Conservation (phyloP, 768 basidiomycete species). For the Hericium alpestre region DNA sequence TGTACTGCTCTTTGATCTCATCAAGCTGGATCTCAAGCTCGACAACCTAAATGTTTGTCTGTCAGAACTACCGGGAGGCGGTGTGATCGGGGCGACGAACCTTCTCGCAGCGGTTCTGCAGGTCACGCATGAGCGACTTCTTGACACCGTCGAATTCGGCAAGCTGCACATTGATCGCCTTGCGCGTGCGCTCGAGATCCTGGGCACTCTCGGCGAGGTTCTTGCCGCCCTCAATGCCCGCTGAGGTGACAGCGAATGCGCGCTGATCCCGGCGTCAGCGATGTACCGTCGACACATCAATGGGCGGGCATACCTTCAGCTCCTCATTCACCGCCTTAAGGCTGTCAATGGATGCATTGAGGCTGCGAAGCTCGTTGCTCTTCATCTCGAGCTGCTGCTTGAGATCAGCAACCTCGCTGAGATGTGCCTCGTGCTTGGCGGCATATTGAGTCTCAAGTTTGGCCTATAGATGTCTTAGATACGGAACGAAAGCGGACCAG, state of each 20-base stretch:
- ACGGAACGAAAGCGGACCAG: conserved; percentile 14
- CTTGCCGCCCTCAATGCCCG: conserved; percentile 94
- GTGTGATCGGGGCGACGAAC: conserved; percentile 27
- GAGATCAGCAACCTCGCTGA: conserved; percentile 74
- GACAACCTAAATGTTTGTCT: conserved; percentile 57
- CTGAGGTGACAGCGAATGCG: conserved; percentile 92
- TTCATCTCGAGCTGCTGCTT: conserved; percentile 85
- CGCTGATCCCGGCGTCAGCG: conserved; percentile 41
- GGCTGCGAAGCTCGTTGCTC: conserved; percentile 69
- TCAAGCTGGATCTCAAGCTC: conserved; percentile 98
- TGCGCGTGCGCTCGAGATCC: conserved; percentile 92
- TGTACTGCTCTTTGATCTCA: conserved; percentile 98
- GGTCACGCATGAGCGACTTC: conserved; percentile 95
- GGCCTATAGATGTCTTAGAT: conserved; percentile 36
- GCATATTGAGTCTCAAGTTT: conserved; percentile 93
- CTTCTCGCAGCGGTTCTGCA: conserved; percentile 99
- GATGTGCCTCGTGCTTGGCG: conserved; percentile 82
- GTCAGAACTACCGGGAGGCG: too few species aligned
- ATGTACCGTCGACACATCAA: conserved; percentile 6
- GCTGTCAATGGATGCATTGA: conserved; percentile 82
- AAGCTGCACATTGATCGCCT: conserved; percentile 94
- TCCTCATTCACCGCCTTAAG: conserved; percentile 96
- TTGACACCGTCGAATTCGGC: conserved; percentile 98
- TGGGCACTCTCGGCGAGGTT: conserved; percentile 94
- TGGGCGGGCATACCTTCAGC: conserved; percentile 66